A percentile compares a stretch with the other conserved stretches of the same genome.
These are phyloP conservation scores for Pseudocercospora pini-densiflorae DNA, from an alignment of 2,329 filamentous ascomycete species.

Conservation along the genomic window DNA sequence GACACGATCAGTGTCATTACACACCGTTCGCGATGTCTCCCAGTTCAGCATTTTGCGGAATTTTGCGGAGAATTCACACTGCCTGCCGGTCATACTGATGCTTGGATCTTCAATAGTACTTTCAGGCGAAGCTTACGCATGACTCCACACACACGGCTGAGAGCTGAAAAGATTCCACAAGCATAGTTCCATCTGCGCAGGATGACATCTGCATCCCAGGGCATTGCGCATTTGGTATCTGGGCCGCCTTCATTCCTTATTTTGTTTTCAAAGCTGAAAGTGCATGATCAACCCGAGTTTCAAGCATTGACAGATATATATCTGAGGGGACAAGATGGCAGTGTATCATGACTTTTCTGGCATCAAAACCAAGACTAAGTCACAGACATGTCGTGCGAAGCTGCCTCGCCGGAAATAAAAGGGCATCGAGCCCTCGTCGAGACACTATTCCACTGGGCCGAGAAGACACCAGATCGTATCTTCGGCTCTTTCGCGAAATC, in stretches of 20 bases:
- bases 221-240: not conserved
- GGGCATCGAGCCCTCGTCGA: not conserved
- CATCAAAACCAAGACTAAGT: not conserved
- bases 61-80: too few species aligned
- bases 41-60: too few species aligned
- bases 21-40: too few species aligned
- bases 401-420: not conserved
- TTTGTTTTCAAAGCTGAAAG: not conserved
- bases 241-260: not conserved
- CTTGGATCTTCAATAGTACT: not conserved
- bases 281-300: not conserved
- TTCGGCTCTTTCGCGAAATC: conserved; percentile 13
- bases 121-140: not conserved
- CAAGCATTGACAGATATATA: too few species aligned
- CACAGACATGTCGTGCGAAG: not conserved
- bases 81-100: too few species aligned
- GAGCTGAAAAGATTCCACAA: not conserved
- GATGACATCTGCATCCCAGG: not conserved
- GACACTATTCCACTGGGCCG: conserved; percentile 2
- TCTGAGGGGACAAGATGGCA: too few species aligned
- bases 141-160: not conserved
- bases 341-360: too few species aligned
- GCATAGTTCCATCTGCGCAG: not conserved
- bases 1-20: too few species aligned
- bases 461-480: not conserved